Percentiles rank a stretch among this genome's conserved stretches.
Evolutionary conservation across 2,329 filamentous ascomycete species (phyloP).

Genomic region (Alternaria hordeiaustralica): DNA sequence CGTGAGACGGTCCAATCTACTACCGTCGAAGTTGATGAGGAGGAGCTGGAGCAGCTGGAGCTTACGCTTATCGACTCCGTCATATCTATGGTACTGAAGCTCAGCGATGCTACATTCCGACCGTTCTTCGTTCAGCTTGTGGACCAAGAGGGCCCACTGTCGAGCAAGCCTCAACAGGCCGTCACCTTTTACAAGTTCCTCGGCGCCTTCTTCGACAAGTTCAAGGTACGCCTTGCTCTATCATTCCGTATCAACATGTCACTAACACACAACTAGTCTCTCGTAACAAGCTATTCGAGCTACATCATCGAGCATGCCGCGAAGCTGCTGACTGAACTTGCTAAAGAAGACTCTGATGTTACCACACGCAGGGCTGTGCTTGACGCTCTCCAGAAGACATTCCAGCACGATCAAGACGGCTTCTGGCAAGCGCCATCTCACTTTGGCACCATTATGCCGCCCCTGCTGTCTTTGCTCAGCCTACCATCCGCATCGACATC

Average conservation of each 20-base stretch:
- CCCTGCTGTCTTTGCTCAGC: conserved; percentile 69
- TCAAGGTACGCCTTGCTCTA: conserved; percentile 63
- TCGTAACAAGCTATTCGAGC: conserved; percentile 89
- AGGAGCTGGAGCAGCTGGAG: conserved; percentile 67
- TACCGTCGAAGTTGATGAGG: conserved; percentile 54
- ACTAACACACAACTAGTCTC: conserved; percentile 61
- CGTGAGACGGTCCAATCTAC: conserved; percentile 54
- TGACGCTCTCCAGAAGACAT: conserved; percentile 73
- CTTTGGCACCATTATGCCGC: conserved; percentile 73
- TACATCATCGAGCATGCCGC: conserved; percentile 81
- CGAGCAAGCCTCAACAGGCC: conserved; percentile 56
- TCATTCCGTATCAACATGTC: conserved; percentile 6
- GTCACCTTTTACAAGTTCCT: conserved; percentile 85
- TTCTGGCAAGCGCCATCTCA: conserved; percentile 95
- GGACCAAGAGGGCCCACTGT: conserved; percentile 67
- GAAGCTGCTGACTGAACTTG: conserved; percentile 61
- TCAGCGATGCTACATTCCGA: conserved; percentile 92
- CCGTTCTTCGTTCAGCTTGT: conserved; percentile 88
- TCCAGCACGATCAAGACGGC: conserved; percentile 89
- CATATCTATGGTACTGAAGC: conserved; percentile 92
- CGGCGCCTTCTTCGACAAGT: conserved; percentile 76
- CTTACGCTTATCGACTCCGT: conserved; percentile 70
- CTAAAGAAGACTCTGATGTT: conserved; percentile 53
- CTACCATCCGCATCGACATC: conserved; percentile 21
- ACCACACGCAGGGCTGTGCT: conserved; percentile 74